Evolutionary conservation across 352 stramenopile species (phyloP), one percentile per base, ranked within the genome.

Genomic region (Elongisporangium anandrum): DNA sequence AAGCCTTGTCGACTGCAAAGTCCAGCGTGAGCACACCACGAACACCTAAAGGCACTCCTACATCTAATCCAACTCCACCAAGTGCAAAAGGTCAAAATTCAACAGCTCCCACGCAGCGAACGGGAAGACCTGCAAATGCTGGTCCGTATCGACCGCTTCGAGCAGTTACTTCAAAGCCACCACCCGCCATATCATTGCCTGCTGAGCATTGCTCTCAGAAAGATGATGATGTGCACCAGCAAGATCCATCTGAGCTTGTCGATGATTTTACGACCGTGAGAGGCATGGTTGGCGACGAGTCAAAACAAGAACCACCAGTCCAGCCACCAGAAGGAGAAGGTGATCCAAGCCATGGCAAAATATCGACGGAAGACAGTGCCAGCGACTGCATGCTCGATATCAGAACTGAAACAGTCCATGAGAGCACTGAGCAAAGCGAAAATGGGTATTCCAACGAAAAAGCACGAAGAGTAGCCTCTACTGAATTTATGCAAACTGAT

Each of bases 1-100:
- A 74, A 38, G 63, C 60, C 0, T 39, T 39, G 29, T 39, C 29
- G 29, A 39, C 29, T 39, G 52, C 61, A n/a, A 73, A 67, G 22
- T 7, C 56, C 23, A 13, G 20, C 10, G 48, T 24, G 7, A 29
- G 22, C 12, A 51, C 52, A 16, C 48, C 45, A 41, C 20, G 51
- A 12, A 8, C 61, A 12, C 21, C 47, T 3, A 57, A 24, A 16
- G 17, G 10, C 34, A 12, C 6, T 1, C 21, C 45, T 24, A n/a
- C 26, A 53, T 17, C 29, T 38, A 38, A 51, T 50, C 29, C 52
- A 26, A 15, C 22, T 7, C 24, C 41, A 20, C 4, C 57, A 26
- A 45, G 9, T 47, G 20, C 50, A 38, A 20, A 24, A 51, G 24
- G 15, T 8, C 21, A 38, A 47, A 20, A 8, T 50, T 24, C 45